Conservation (phyloP, 2,329 filamentous ascomycete genomes). For the Acrocalymma vagum region DNA sequence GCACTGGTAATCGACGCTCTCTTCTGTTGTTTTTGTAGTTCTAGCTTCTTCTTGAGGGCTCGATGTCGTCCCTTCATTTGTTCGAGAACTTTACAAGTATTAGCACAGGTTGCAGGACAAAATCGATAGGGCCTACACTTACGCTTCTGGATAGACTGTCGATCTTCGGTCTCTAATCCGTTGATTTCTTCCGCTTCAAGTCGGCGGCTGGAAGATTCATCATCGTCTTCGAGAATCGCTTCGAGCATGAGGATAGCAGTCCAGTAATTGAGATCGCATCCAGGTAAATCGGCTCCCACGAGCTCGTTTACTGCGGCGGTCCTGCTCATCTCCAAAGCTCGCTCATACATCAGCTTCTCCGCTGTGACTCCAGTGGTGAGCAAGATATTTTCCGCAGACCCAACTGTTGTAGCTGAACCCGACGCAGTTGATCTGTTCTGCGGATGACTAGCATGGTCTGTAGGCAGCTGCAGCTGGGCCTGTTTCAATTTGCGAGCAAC, state of each 20-base stretch:
- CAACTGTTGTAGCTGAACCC: conserved; percentile 64
- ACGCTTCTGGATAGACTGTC: conserved; percentile 78
- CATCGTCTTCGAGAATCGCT: conserved; percentile 88
- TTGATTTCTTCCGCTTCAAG: conserved; percentile 59
- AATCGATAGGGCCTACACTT: conserved; percentile 45
- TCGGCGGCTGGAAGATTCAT: conserved; percentile 59
- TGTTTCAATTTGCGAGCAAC: conserved; percentile 89
- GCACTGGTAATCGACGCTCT: conserved; percentile 44
- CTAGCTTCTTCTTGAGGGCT: conserved; percentile 56
- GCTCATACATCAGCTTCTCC: conserved; percentile 97
- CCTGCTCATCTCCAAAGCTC: conserved; percentile 95
- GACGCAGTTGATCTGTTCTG: conserved; percentile 74
- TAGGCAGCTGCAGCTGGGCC: conserved; percentile 82
- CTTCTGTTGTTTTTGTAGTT: conserved; percentile 48
- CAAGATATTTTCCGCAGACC: conserved; percentile 80
- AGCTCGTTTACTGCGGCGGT: conserved; percentile 95
- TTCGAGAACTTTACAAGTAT: conserved; percentile 54
- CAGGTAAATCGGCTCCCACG: conserved; percentile 84
- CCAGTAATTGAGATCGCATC: conserved; percentile 91
- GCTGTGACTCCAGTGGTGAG: conserved; percentile 90
- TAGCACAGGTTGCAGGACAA: conserved; percentile 17
- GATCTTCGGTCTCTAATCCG: conserved; percentile 72
- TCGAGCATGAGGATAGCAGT: conserved; percentile 96
- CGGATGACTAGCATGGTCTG: conserved; percentile 86
- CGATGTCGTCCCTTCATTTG: conserved; percentile 53